Base-by-base conservation (phyloP, 2,329 filamentous ascomycete genomes). In the Atkinsonella texensis region DNA sequence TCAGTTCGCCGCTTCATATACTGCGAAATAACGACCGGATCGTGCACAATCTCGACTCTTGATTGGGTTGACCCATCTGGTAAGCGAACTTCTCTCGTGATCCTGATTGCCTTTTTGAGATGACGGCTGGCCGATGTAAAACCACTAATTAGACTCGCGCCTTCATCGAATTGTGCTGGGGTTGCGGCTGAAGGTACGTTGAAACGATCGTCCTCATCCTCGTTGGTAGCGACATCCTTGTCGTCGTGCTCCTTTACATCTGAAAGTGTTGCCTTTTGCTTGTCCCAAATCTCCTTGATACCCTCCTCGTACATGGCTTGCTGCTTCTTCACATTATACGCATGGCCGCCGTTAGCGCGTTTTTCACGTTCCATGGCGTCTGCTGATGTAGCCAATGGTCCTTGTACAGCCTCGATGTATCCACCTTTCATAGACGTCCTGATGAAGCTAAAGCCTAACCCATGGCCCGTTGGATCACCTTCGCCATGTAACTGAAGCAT, bases 351-450 rank as follows among this genome's bases (percentile, higher is more conserved):
- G 57, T 93, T 91, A 15, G 87, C 87, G 63, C 90, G 87, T 56
- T 93, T 81, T 65, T 90, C 88, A 55, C 90, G 86, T 61, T 89
- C 86, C 55, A 90, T 87, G 62, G 88, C 90, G 65, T 95, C 89
- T 18, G 89, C 89, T 10, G 80, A 82, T 2, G 80, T 83, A 8
- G 80, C 78, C 40, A 80, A 68, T 2, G 81, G 80, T 2, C 81
- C 81, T 52, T 81, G 79, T 28, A 94, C 80, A 18, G 89, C 85
- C 63, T 90, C 88, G 67, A 96, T 79, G 54, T 82, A 98, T 0
- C 93, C 93, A 55, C 93, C 93, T 69, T 98, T 98, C 93, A 98
- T 98, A 1, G 89, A 95, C 0, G 90, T 96, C 63, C 93, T 89
- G 66, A 98, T 90, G 67, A 98, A 96, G 65, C 88, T 96, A 72